Evolutionary conservation across 2,329 filamentous ascomycete species (phyloP).

Genomic region (Magnaporthiopsis incrustans): DNA sequence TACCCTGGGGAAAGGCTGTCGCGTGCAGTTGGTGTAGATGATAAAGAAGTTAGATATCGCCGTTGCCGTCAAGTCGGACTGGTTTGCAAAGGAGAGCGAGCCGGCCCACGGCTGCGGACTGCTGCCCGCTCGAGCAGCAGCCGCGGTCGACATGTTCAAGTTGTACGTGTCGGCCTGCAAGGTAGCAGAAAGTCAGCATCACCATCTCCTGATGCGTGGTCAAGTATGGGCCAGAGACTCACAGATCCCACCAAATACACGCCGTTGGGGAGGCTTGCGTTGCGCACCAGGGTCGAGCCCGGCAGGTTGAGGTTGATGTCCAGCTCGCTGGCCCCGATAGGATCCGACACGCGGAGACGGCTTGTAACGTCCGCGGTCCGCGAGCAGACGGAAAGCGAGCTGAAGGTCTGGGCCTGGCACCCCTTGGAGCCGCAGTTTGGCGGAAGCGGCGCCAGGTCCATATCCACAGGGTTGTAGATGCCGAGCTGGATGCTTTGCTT

Average conservation of each 20-base stretch:
- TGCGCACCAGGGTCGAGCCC: slow-evolving; percentile 7
- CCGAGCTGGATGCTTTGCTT: slow-evolving; percentile 17
- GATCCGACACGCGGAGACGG: slow-evolving; percentile 12
- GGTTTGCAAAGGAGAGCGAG: slow-evolving; percentile 16
- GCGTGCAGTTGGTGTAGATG: slow-evolving; percentile 18
- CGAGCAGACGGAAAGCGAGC: slow-evolving; percentile 18
- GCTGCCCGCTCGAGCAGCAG: not conserved
- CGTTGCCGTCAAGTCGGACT: slow-evolving; percentile 12
- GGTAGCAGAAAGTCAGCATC: not conserved
- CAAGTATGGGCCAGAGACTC: not conserved
- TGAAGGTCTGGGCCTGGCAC: slow-evolving; percentile 16
- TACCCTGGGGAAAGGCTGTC: not conserved
- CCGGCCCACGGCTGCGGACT: slow-evolving; percentile 13
- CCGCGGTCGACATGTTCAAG: slow-evolving; percentile 16
- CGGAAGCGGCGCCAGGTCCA: slow-evolving; percentile 10
- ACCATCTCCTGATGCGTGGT: not conserved
- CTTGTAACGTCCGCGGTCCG: slow-evolving; percentile 18
- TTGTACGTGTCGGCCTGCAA: slow-evolving; percentile 11
- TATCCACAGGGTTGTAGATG: slow-evolving; percentile 14
- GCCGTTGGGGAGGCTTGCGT: slow-evolving; percentile 16
- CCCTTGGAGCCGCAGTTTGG: slow-evolving; percentile 16
- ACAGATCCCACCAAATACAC: slow-evolving; percentile 14
- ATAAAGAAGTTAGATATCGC: slow-evolving; percentile 21
- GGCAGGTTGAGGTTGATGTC: slow-evolving; percentile 5
- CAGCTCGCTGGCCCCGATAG: not conserved